Conservation (phyloP, 2,329 filamentous ascomycete genomes). For the Balansia obtecta region DNA sequence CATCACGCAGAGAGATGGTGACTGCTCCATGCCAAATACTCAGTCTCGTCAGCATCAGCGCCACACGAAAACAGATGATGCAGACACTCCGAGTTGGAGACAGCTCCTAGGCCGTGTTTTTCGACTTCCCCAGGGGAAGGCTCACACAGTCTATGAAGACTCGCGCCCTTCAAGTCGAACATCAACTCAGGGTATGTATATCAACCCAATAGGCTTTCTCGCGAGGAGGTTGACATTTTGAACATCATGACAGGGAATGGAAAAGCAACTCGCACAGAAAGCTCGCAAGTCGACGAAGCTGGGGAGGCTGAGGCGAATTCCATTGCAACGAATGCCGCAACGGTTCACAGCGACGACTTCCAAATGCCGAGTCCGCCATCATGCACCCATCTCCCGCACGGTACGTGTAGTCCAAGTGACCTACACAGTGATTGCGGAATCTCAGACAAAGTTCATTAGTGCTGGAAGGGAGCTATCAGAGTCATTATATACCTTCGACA, state of each 20-base stretch:
- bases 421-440: not conserved
- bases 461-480: not conserved
- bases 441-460: not conserved
- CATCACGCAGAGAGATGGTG: not conserved
- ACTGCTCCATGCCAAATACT: not conserved
- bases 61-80: not conserved
- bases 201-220: not conserved
- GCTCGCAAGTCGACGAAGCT: not conserved
- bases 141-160: slow-evolving; percentile 22
- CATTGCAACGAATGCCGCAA: slow-evolving; percentile 18
- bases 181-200: not conserved
- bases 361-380: slow-evolving; percentile 8
- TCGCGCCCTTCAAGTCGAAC: slow-evolving; percentile 11
- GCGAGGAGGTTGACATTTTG: not conserved
- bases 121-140: slow-evolving; percentile 19
- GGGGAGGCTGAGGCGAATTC: slow-evolving; percentile 10
- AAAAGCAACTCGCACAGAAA: not conserved
- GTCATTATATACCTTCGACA: slow-evolving; percentile 11
- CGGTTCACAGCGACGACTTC: slow-evolving; percentile 25
- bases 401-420: not conserved
- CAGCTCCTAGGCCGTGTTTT: slow-evolving; percentile 16
- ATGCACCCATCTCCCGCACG: not conserved
- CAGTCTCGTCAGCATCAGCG: not conserved
- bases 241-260: not conserved
- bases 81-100: slow-evolving; percentile 14